Evolutionary conservation across 192 early-diverging fungal species (phyloP).

Genomic region (Entomortierella lignicola): DNA sequence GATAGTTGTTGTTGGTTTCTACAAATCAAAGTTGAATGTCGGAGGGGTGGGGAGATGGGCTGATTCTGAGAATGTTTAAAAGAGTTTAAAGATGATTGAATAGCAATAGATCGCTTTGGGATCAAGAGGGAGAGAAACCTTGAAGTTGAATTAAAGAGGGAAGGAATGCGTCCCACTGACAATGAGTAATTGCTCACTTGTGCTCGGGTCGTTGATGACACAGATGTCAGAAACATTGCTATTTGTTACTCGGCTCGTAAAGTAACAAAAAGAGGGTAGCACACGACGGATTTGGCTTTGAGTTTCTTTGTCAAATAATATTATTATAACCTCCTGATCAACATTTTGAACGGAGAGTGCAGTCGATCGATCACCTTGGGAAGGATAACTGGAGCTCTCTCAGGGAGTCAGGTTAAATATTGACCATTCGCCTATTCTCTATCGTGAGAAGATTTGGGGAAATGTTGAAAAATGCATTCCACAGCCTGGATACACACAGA

Average conservation of each 20-base stretch:
- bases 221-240: slow-evolving; percentile 6
- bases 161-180: background rate
- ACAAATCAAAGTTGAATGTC: background rate
- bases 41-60: background rate
- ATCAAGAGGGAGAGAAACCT: background rate
- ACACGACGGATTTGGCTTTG: no score
- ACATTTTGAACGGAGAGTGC: no score
- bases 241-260: slow-evolving; percentile 14
- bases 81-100: background rate
- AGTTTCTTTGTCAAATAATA: no score
- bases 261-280: no score
- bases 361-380: no score
- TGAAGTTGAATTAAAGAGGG: background rate
- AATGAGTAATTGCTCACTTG: slow-evolving; percentile 3
- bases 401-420: slow-evolving; percentile 11
- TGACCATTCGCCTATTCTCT: slow-evolving; percentile 46
- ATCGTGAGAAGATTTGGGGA: background rate
- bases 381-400: background rate
- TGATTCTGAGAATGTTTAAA: background rate
- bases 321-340: no score
- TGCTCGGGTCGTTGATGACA: slow-evolving; percentile 16
- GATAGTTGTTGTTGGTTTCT: slow-evolving; percentile 3
- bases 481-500: background rate
- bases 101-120: background rate
- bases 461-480: background rate